Base-by-base conservation (phyloP, 192 early-diverging fungal genomes). In the Entomortierella parvispora region DNA sequence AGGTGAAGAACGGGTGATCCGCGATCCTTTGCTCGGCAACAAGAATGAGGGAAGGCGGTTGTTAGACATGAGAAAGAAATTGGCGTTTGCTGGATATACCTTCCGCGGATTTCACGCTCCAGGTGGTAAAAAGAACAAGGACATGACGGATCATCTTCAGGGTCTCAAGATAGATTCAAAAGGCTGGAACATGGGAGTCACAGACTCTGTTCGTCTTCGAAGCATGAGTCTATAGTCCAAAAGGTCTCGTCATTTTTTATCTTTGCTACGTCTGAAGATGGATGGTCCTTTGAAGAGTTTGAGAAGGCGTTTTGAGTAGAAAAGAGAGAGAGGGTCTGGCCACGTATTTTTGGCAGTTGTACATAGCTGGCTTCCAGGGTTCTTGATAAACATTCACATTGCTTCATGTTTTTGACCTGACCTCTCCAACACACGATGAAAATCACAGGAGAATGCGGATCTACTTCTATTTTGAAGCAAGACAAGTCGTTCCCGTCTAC, bases 81-180 rank as follows among this genome's bases (percentile, higher is more conserved):
- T 90, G 20, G 89, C 89, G 12, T 90, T 90, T 76, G 79, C 63
- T n/a, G 87, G 87, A 20, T 88, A 87, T 46, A 84, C 86, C 0
- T 87, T 75, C 66, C 71, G 84, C 12, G 79, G 82, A 44, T 78
- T 83, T 57, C 82, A 77, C 68, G 74, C 74, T 17, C 74, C 65
- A 20, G 74, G 74, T 10, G 79, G 62, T 48, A 68, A 56, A 61
- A 83, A 78, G 69, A 81, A 46, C 46, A 71, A 71, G 68, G 76
- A 69, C 17, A 40, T 40, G 37, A 42, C 53, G n/a, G 77, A 62
- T 52, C 58, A 34, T 29, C 45, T 75, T 48, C 72, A 68, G n/a
- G 81, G 52, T 26, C 53, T 58, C 52, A 66, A 67, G 63, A 32
- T 71, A 31, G 66, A 76, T 32, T 72, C 65, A 14, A 67, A 72